phyloP scores from a whole-genome alignment of 129 eudicot species.

The Silybum marianum region DNA sequence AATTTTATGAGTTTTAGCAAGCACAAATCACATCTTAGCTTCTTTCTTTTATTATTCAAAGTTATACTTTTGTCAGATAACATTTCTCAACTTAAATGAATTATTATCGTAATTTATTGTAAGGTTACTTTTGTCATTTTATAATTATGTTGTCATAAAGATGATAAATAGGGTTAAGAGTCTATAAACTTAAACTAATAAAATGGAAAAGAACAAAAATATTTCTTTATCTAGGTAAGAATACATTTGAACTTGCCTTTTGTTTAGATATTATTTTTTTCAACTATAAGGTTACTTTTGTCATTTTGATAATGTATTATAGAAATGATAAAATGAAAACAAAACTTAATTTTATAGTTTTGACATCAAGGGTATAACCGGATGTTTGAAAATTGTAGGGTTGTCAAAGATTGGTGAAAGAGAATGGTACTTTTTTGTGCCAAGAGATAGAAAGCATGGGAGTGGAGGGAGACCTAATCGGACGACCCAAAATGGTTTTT shows the following conservation, averaged over 20 bases:
- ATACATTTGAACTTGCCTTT: too few species aligned
- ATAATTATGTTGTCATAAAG: background rate
- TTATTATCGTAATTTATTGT: background rate
- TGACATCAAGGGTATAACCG: background rate
- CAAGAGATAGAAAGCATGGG: constrained; percentile 72
- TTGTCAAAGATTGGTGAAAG: constrained; percentile 87
- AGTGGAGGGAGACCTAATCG: constrained; percentile 90
- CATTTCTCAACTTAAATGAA: background rate
- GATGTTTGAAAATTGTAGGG: constrained; percentile 36
- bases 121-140: background rate
- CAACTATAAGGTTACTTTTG: background rate
- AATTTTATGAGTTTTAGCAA: constrained; percentile 1
- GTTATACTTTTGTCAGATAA: background rate
- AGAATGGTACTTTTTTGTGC: constrained; percentile 94
- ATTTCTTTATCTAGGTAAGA: background rate
- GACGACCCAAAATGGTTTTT: constrained; percentile 75
- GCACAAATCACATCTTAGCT: background rate
- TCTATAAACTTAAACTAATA: background rate
- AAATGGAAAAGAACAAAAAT: background rate
- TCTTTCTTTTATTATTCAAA: background rate
- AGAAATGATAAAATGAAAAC: background rate
- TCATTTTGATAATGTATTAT: background rate
- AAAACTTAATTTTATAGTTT: background rate
- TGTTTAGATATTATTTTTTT: too few species aligned
- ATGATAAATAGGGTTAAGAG: background rate